Conservation (phyloP, 441 rosid genomes). For the Populus hybrid region DNA sequence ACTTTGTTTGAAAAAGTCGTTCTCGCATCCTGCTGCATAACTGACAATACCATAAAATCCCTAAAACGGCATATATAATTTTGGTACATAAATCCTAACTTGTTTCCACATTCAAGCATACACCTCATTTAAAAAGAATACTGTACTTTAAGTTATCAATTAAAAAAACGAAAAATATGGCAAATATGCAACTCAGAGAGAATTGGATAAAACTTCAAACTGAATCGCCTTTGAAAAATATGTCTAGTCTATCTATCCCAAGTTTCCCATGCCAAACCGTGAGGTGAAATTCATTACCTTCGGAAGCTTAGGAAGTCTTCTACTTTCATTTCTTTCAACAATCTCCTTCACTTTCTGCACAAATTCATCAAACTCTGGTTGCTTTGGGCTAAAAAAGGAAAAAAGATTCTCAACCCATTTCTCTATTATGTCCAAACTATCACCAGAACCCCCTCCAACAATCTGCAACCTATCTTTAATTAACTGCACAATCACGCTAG, state of each 20-base stretch:
- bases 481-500: constrained; percentile 53
- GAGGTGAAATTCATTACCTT: constrained; percentile 47
- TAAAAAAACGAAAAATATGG: neutral
- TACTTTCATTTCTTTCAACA: constrained; percentile 84
- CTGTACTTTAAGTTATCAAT: neutral
- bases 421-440: constrained; percentile 31
- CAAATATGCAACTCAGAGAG: neutral
- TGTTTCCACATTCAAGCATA: neutral
- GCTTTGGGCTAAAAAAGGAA: constrained; percentile 45
- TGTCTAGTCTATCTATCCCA: neutral
- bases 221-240: neutral
- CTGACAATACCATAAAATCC: neutral
- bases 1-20: neutral
- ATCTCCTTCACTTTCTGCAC: constrained; percentile 60
- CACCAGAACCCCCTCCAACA: constrained; percentile 31
- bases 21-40: neutral
- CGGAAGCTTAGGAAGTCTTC: constrained; percentile 91
- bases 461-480: constrained; percentile 57
- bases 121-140: neutral
- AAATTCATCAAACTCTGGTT: constrained; percentile 46
- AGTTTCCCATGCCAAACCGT: neutral
- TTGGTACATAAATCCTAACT: neutral
- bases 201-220: neutral
- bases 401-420: constrained; percentile 44
- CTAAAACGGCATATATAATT: neutral